Base-by-base conservation (phyloP, 2,329 filamentous ascomycete genomes). In the Mollisiaceae sp. region DNA sequence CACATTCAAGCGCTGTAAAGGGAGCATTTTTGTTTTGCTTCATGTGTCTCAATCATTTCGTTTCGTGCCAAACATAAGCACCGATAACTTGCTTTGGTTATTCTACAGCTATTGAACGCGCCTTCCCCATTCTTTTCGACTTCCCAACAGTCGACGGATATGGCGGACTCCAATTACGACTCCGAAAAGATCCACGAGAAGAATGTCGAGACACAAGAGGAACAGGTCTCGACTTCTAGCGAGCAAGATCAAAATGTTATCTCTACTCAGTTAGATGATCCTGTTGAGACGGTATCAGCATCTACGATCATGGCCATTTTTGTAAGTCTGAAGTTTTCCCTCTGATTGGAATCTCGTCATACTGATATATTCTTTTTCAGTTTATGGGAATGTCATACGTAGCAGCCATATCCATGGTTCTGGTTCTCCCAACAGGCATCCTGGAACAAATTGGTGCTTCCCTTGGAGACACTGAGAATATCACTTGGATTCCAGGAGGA, bases 401-500 rank as follows among this genome's bases (percentile, higher is more conserved):
- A 11, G 59, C 67, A 12, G 62, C 67, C 1, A 67, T 71, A 22
- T 58, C 65, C 22, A 64, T 61, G 39, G 72, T 71, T 41, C 64
- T 74, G 1, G 59, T 74, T 3, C 60, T 74, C 15, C 66, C 68
- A 2, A 64, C 68, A 0, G 71, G 71, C 6, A 74, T 75, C 56
- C 63, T 74, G 5, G 68, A 69, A 24, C 72, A 72, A 57, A 74
- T 75, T 24, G 70, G 69, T 22, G 64, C 67, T n/a, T 54, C 61
- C 2, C 64, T 70, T 24, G 66, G 66, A 1, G 68, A 68, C 35
- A 66, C 59, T 18, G 68, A 72, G 6, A 75, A 73, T 62, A 72
- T 74, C 41, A 70, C 61, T 18, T 72, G 74, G 64, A 74, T 78
- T 50, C 70, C 73, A 8, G 73, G 71, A 14, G 72, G 73, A 20